A percentile compares a stretch with the other conserved stretches of the same genome.
Evolutionary conservation across 768 basidiomycete genomes (phyloP).

Genomic region (Serendipita sp.): DNA sequence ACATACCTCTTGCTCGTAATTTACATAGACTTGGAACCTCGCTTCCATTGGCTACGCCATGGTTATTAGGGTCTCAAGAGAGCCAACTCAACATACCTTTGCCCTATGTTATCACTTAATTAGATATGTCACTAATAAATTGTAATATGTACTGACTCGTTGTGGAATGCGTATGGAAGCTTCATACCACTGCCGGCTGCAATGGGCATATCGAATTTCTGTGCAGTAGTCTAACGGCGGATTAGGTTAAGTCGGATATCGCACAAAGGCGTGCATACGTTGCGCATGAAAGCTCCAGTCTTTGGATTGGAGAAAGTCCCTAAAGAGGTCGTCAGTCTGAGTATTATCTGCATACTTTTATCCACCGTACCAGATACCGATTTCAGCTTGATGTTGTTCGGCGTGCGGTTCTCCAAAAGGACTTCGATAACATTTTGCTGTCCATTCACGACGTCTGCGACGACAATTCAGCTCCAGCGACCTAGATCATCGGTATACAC

Average conservation of each 20-base stretch:
- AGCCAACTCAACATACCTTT: not conserved
- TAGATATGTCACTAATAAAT: too few relatives aligned
- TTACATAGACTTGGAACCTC: not conserved
- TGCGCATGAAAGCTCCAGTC: not conserved
- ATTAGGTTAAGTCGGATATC: not conserved
- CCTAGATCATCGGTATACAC: not conserved
- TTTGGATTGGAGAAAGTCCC: not conserved
- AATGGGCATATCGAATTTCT: not conserved
- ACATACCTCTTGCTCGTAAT: not conserved
- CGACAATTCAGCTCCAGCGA: not conserved
- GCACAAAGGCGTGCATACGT: not conserved
- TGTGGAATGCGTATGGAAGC: constrained; percentile 2
- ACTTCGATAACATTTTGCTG: not conserved
- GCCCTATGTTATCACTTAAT: too few relatives aligned
- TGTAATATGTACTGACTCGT: not conserved
- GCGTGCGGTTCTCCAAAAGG: not conserved
- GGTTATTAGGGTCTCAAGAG: not conserved
- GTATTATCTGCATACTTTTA: not conserved
- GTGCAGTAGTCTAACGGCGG: not conserved
- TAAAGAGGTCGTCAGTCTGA: not conserved
- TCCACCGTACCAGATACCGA: not conserved
- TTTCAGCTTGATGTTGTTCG: not conserved
- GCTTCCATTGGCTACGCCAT: not conserved
- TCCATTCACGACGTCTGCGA: constrained; percentile 2
- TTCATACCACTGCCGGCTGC: not conserved